Conservation (phyloP, 2,329 filamentous ascomycete species). For the Neofusicoccum cordaticola region DNA sequence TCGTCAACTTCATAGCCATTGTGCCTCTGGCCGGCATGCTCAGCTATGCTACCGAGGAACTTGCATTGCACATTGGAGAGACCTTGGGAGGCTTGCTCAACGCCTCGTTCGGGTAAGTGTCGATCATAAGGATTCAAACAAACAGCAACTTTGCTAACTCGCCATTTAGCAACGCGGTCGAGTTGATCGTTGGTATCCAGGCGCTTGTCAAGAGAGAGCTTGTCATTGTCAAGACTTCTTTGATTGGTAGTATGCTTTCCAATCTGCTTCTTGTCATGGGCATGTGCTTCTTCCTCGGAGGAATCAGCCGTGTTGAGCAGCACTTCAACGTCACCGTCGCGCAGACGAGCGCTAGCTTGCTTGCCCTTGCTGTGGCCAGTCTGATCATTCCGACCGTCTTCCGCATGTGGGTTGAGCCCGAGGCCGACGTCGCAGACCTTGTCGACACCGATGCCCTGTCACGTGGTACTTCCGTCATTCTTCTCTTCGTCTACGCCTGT, state of each 20-base stretch:
- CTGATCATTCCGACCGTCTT: slow-evolving; percentile 91
- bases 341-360: slow-evolving; percentile 79
- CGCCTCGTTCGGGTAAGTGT: slow-evolving; percentile 74
- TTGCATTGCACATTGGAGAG: slow-evolving; percentile 74
- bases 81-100: slow-evolving; percentile 86
- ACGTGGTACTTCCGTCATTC: slow-evolving; percentile 72
- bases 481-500: slow-evolving; percentile 76
- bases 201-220: slow-evolving; percentile 72
- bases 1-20: slow-evolving; percentile 92
- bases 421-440: not conserved
- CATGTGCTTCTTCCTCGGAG: slow-evolving; percentile 89
- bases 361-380: slow-evolving; percentile 74
- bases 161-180: slow-evolving; percentile 69
- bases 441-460: slow-evolving; percentile 41
- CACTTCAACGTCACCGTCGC: slow-evolving; percentile 91
- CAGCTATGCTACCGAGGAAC: slow-evolving; percentile 85
- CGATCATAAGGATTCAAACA: slow-evolving; percentile 23
- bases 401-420: slow-evolving; percentile 50
- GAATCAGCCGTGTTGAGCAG: slow-evolving; percentile 74
- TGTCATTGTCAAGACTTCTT: slow-evolving; percentile 84
- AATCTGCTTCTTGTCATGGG: slow-evolving; percentile 86
- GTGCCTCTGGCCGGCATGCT: slow-evolving; percentile 85
- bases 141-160: slow-evolving; percentile 21
- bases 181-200: slow-evolving; percentile 84
- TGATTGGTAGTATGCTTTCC: slow-evolving; percentile 88